These are phyloP conservation scores for Macadamia integrifolia DNA, from an alignment of 164 flowering plant species.

Conservation along the genomic window DNA sequence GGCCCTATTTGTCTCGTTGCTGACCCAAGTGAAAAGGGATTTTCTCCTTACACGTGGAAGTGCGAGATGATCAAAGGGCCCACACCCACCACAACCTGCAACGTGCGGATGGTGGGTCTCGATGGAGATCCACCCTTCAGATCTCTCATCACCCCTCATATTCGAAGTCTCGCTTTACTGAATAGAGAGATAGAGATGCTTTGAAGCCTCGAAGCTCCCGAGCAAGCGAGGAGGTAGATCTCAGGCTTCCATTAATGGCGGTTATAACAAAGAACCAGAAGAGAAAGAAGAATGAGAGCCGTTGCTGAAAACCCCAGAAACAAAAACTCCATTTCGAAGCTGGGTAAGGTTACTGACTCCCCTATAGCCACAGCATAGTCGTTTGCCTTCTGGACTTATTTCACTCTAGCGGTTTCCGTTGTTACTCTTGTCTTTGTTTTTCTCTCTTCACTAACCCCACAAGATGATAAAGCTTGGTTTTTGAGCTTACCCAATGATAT, in stretches of 20 bases:
- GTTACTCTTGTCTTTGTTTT: constrained; percentile 39
- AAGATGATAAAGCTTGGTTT: constrained; percentile 47
- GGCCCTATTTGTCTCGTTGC: no score
- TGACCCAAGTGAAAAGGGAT: no score
- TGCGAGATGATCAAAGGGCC: no score
- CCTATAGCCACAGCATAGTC: constrained; percentile 28
- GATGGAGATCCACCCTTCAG: background rate
- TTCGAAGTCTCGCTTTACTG: no score
- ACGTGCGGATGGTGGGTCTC: background rate
- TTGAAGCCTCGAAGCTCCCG: no score
- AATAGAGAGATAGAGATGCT: no score
- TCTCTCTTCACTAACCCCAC: constrained; percentile 36
- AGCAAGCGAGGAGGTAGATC: background rate
- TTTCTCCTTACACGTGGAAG: no score
- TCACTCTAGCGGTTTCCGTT: constrained; percentile 56
- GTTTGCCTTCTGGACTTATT: constrained; percentile 77
- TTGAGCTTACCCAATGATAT: constrained; percentile 29
- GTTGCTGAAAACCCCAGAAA: background rate
- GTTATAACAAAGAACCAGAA: constrained; percentile 43
- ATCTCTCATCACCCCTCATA: no score
- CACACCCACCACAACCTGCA: no score
- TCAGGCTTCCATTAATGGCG: constrained; percentile 39
- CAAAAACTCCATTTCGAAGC: constrained; percentile 15
- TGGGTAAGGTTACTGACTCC: constrained; percentile 3
- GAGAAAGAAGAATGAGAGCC: constrained; percentile 15